Conservation (phyloP, 2,329 filamentous ascomycete genomes). For the Aspergillus thermomutatus region DNA sequence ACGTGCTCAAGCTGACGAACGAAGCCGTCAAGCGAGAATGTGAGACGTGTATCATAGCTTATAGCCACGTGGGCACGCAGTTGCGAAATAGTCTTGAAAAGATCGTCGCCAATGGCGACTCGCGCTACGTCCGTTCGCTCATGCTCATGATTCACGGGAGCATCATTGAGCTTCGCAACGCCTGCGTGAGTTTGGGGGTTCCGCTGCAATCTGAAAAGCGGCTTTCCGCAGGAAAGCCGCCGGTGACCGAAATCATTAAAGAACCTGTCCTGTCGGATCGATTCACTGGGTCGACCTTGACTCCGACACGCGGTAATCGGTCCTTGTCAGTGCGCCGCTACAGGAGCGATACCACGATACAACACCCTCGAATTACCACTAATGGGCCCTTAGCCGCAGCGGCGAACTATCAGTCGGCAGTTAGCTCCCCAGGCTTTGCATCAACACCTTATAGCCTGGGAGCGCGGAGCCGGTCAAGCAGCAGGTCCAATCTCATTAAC, state of each 20-base stretch:
- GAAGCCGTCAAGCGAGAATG: conserved; percentile 46
- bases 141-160: conserved; percentile 59
- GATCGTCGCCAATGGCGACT: conserved; percentile 54
- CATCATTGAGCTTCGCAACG: conserved; percentile 58
- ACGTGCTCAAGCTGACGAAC: conserved; percentile 39
- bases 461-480: conserved; percentile 45
- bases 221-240: conserved; percentile 22
- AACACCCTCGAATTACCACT: conserved; percentile 38
- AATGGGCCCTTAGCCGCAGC: conserved; percentile 32
- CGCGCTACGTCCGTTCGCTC: conserved; percentile 56
- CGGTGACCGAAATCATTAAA: conserved; percentile 29
- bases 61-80: conserved; percentile 48
- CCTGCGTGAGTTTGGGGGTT: conserved; percentile 51
- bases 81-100: conserved; percentile 48
- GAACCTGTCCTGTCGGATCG: conserved; percentile 26
- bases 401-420: conserved; percentile 21
- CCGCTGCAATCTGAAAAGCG: conserved; percentile 33
- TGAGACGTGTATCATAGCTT: conserved; percentile 49
- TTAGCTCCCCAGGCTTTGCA: conserved; percentile 29
- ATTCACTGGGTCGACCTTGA: conserved; percentile 30
- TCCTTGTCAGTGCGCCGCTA: conserved; percentile 43
- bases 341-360: conserved; percentile 51
- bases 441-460: conserved; percentile 33
- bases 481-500: conserved; percentile 53
- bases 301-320: conserved; percentile 48